Evolutionary conservation across 1,284 basidiomycete genomes (phyloP).

Genomic region (Apiotrichum montevideense): DNA sequence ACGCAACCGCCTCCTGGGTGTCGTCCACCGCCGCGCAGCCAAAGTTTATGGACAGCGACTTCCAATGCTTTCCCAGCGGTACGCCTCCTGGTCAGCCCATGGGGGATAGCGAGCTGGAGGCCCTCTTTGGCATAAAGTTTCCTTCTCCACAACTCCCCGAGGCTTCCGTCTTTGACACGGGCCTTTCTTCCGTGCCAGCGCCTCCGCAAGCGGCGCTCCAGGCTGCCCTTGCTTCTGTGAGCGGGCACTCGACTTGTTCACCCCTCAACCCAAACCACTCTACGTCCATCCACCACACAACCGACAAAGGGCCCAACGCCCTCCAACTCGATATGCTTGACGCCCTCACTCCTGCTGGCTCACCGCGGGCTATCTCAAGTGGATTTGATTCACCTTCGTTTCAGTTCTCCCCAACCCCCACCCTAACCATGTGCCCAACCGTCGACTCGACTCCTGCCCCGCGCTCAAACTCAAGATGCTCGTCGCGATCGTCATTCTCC

Average conservation of each 20-base stretch:
- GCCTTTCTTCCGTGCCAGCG: neutral
- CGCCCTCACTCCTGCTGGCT: constrained; percentile 3
- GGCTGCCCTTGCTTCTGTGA: neutral
- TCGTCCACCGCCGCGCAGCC: neutral
- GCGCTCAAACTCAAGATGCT: constrained; percentile 16
- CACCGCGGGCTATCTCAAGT: constrained; percentile 2
- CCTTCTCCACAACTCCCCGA: constrained; percentile 8
- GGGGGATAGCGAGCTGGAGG: constrained; percentile 2
- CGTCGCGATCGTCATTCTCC: constrained; percentile 13
- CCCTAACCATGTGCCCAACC: constrained; percentile 11
- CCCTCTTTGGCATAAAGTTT: constrained; percentile 7
- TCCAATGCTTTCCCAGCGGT: neutral
- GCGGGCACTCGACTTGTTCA: neutral
- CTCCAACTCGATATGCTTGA: constrained; percentile 14
- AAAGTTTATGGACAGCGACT: constrained; percentile 8
- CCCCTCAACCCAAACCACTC: neutral
- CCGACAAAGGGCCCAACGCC: constrained; percentile 4
- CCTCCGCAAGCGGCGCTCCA: neutral
- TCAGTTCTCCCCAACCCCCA: constrained; percentile 16
- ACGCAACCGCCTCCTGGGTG: constrained; percentile 10
- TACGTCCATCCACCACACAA: neutral
- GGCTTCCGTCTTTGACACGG: constrained; percentile 8
- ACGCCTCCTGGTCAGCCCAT: neutral
- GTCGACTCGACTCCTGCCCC: constrained; percentile 12
- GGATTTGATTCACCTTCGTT: constrained; percentile 14